Base-by-base conservation (phyloP, 208 protist genomes). In the Leishmania gerbilli region DNA sequence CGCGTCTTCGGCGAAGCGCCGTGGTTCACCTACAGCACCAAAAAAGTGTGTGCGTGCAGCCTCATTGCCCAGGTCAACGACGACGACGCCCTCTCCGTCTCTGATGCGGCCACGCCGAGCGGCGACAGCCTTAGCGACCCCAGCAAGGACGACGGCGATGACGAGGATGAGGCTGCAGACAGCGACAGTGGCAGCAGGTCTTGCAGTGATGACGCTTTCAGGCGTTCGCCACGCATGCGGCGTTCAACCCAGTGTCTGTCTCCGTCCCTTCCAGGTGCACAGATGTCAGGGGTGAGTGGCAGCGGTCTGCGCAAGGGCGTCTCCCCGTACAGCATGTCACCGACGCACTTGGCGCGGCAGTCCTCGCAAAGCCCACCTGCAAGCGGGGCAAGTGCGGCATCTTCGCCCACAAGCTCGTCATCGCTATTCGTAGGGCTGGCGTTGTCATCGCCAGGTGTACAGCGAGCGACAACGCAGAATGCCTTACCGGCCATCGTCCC, bases 1-100 rank as follows among this genome's bases (percentile, higher is more conserved):
- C 51, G 42, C 40, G 8, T 85, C 77, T 85, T 85, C 40, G 82
- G 82, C 1, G 82, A 85, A 47, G 71, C 77, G 27, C 82, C 82
- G 64, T 85, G 82, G 82, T 85, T 82, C 34, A 79, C 72, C 24
- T 27, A 42, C 62, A 2, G 27, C 45, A 37, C 60, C 49, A 64
- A 42, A 17, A 9, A 19, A 7, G 55, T 40, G 40, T 24, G 19
- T 47, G 74, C 74, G 37, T 45, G 34, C 51, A 77, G 37, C 1
- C 74, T 45, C 76, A 56, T 45, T 51, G 31, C 76, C 40, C 55
- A 55, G 1, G 45, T 71, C 24, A 56, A 71, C 40, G 42, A 37
- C 13, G 53, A 62, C 13, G 24, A 49, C 55, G 24, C 15, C 34
- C 74, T 62, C 55, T 78, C 74, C 74, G 2, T 45, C 74, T 45